Evolutionary conservation across 495 filamentous ascomycete genomes (phyloP).

Genomic region (Daldinia concentrica): DNA sequence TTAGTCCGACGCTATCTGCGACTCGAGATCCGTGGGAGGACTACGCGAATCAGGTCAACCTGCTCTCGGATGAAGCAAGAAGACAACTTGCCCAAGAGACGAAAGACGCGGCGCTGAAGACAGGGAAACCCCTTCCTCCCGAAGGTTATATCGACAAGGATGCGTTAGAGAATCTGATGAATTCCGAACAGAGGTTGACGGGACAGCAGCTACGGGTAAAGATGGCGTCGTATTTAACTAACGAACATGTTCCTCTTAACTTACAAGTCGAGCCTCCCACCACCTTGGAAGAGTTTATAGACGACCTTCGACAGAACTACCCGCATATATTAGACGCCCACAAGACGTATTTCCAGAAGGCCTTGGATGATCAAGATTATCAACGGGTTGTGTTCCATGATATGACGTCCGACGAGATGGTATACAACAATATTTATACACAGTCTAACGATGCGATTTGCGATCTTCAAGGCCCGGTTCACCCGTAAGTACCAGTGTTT

Average conservation of each 20-base stretch:
- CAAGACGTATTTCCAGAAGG: constrained; percentile 16
- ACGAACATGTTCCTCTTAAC: neutral
- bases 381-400: constrained; percentile 43
- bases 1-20: constrained; percentile 44
- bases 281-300: neutral
- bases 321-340: constrained; percentile 13
- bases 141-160: constrained; percentile 20
- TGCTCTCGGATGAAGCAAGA: constrained; percentile 14
- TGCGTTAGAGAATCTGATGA: constrained; percentile 22
- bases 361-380: constrained; percentile 46
- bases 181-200: neutral
- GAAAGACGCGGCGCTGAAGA: neutral
- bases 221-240: neutral
- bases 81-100: neutral
- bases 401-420: constrained; percentile 48
- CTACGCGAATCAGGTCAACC: constrained; percentile 27
- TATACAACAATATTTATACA: constrained; percentile 23
- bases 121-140: neutral
- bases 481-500: constrained; percentile 34
- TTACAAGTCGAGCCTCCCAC: neutral
- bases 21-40: constrained; percentile 40
- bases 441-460: constrained; percentile 26
- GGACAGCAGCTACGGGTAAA: constrained; percentile 2
- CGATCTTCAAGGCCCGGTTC: constrained; percentile 36
- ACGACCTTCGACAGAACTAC: neutral